Evolutionary conservation across 1,284 basidiomycete species (phyloP).

Genomic region (Chalciporus sp.): DNA sequence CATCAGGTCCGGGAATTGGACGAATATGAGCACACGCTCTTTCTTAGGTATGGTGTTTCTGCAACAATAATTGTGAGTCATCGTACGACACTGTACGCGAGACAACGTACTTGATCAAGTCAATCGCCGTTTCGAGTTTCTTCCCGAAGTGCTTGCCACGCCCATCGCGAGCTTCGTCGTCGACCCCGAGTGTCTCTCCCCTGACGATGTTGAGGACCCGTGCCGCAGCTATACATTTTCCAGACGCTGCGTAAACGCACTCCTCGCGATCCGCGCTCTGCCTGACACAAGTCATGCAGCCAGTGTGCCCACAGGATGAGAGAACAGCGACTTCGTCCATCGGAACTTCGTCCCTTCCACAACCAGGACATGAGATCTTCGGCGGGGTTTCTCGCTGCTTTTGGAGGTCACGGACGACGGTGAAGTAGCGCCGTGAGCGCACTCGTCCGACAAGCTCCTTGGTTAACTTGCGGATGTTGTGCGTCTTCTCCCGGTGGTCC

Average conservation of each 20-base stretch:
- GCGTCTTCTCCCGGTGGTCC: conserved; percentile 85
- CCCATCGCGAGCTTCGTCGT: conserved; percentile 73
- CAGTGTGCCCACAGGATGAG: conserved; percentile 89
- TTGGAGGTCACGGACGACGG: conserved; percentile 86
- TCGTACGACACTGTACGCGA: conserved; percentile 2
- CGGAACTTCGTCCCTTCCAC: conserved; percentile 56
- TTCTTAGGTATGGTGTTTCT: conserved; percentile 71
- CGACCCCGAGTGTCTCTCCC: conserved; percentile 81
- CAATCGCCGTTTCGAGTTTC: conserved; percentile 85
- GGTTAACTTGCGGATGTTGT: conserved; percentile 78
- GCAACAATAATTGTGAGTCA: conserved; percentile 11
- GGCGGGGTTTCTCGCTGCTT: conserved; percentile 63
- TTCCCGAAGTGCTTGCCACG: conserved; percentile 83
- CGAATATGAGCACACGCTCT: conserved; percentile 88
- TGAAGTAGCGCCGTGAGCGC: conserved; percentile 89
- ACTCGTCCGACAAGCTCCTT: conserved; percentile 90
- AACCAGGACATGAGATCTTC: conserved; percentile 63
- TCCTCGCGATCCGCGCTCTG: conserved; percentile 76
- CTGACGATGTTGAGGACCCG: conserved; percentile 80
- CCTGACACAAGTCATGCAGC: conserved; percentile 76
- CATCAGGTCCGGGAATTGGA: conserved; percentile 93
- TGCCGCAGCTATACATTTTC: conserved; percentile 73
- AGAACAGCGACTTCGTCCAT: conserved; percentile 78
- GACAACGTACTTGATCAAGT: conserved; percentile 73
- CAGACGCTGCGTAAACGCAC: conserved; percentile 72